Evolutionary conservation across 2,329 filamentous ascomycete genomes (phyloP), one percentile per base, ranked within the genome.

Genomic region (Coleophoma crateriformis): DNA sequence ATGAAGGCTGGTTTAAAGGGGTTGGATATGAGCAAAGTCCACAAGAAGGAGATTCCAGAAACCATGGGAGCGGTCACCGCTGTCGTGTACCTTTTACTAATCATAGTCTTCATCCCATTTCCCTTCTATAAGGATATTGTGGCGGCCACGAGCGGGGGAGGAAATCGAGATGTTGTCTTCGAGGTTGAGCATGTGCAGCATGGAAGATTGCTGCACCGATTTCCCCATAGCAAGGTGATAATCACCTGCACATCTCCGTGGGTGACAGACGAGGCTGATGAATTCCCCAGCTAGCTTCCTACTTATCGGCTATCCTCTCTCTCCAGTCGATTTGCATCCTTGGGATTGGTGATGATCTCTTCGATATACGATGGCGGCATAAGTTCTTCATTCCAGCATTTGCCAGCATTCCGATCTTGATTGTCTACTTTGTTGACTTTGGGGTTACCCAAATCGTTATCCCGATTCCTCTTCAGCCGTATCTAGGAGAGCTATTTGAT

Each of bases 61-160:
- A 92, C 88, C 58, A 96, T 99, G 91, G 94, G 94, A 32, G 89
- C 90, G 50, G 81, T 99, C 22, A 95, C 89, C 65, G 94, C 92
- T 8, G 82, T 94, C 57, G 90, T 97, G 22, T 97, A 97, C 70
- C 78, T 99, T 40, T 77, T 99, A 57, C 80, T 84, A 45, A 78
- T 97, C 58, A 95, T 97, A 58, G 73, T 90, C 54, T 99, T 99
- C 67, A 90, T 97, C 51, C 94, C 94, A 0, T 96, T 96, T 69
- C 88, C 91, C 1, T 97, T 99, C 68, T 97, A 96, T 75, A 95
- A 96, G 71, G 92, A 97, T 66, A 95, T 99, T 58, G 91, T 96
- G 22, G 88, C 90, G 14, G 90, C 91, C 37, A 97, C 94, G 17
- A 95, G 90, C 57, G 94, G 91, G 55, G 91, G 90, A 55, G 91